These are phyloP conservation scores for Chrysoporthe austroafricana DNA, from an alignment of 2,329 filamentous ascomycete genomes.

Conservation along the genomic window DNA sequence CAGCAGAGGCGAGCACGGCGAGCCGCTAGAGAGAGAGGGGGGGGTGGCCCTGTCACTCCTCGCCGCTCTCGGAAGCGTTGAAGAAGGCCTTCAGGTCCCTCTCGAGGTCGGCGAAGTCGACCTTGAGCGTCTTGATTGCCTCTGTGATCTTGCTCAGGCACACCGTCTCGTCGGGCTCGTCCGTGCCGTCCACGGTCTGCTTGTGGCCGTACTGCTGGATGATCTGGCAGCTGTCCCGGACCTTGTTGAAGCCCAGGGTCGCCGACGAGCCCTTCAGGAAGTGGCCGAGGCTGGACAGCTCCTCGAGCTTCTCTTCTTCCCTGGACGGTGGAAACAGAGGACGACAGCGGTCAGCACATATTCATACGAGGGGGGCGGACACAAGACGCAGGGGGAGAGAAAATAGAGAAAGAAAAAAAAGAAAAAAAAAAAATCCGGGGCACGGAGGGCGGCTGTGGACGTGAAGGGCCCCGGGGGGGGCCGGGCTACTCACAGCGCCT, in stretches of 20 bases:
- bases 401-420: background rate
- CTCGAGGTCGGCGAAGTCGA: slow-evolving; percentile 77
- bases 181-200: slow-evolving; percentile 76
- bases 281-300: slow-evolving; percentile 84
- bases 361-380: background rate
- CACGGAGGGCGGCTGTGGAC: background rate
- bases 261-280: slow-evolving; percentile 98
- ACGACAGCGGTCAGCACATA: background rate
- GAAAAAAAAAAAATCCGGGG: background rate
- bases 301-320: slow-evolving; percentile 66
- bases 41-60: slow-evolving; percentile 9
- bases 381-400: background rate
- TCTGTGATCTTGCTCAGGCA: slow-evolving; percentile 72
- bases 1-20: background rate
- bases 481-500: slow-evolving; percentile 69
- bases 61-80: slow-evolving; percentile 34
- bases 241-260: slow-evolving; percentile 86
- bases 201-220: slow-evolving; percentile 90
- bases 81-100: slow-evolving; percentile 73
- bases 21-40: background rate
- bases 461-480: background rate
- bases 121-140: slow-evolving; percentile 72
- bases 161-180: slow-evolving; percentile 66
- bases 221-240: slow-evolving; percentile 93
- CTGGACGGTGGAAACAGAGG: slow-evolving; percentile 48